Evolutionary conservation across 208 protist genomes (phyloP).

Genomic region (Plasmodiophora brassicae): DNA sequence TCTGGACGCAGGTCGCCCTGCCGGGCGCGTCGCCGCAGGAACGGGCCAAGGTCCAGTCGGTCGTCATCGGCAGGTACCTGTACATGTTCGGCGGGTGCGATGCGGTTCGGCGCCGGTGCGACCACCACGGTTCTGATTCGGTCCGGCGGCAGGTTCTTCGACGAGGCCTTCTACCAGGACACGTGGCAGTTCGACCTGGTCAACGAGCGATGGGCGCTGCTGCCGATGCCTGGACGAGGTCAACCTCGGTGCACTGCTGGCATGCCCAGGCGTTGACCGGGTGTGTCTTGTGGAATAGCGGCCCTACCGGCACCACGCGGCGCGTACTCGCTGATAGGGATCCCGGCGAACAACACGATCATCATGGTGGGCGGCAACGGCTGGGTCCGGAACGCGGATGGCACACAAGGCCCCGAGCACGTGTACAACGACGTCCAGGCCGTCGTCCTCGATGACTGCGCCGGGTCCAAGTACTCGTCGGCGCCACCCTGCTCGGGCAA

Average conservation of each 20-base stretch:
- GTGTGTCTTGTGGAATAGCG: background rate
- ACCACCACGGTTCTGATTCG: background rate
- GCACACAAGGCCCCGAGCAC: background rate
- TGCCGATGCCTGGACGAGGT: background rate
- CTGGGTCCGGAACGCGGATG: background rate
- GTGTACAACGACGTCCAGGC: conserved; percentile 22
- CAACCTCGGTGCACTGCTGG: background rate
- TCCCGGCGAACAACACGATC: background rate
- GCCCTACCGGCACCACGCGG: background rate
- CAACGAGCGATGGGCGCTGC: background rate
- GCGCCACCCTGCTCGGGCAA: background rate
- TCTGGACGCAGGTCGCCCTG: background rate
- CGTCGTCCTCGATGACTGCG: conserved; percentile 1
- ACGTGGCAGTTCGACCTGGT: conserved; percentile 29
- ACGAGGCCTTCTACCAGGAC: background rate
- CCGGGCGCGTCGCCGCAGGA: background rate
- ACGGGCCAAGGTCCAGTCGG: background rate
- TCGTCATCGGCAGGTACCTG: background rate
- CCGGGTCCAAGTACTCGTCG: background rate
- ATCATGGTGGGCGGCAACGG: background rate
- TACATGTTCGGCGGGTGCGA: conserved; percentile 6
- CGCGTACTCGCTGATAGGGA: background rate
- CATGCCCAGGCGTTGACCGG: background rate
- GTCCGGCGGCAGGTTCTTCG: background rate
- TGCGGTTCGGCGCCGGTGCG: too few relatives aligned